Conservation (phyloP, 208 protist species). For the Leishmania mexicana region DNA sequence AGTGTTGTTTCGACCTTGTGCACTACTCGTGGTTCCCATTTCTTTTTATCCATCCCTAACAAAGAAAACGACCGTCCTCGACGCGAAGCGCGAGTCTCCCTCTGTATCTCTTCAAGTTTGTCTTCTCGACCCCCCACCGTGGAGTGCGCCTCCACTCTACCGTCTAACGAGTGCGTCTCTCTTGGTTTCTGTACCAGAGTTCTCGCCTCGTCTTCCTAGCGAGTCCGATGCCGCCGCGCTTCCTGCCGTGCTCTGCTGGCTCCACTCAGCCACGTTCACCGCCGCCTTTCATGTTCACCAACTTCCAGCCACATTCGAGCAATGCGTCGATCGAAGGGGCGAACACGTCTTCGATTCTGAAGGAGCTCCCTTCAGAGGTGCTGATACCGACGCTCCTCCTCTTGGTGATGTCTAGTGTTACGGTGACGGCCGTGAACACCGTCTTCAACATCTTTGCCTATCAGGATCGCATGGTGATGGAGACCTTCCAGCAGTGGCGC, state of each 20-base stretch:
- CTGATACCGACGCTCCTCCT: constrained; percentile 49
- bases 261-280: too few relatives aligned
- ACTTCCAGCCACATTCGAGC: neutral
- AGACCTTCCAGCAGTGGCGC: constrained; percentile 37
- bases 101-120: neutral
- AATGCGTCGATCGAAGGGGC: neutral
- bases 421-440: constrained; percentile 31
- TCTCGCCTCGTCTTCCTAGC: neutral
- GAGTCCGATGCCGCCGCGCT: neutral
- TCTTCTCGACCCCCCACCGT: neutral
- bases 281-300: neutral
- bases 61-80: neutral
- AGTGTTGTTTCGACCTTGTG: neutral
- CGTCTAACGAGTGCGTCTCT: neutral
- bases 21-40: neutral
- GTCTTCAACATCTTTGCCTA: constrained; percentile 41
- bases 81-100: neutral
- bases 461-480: constrained; percentile 10
- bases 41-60: neutral
- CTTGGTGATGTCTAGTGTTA: constrained; percentile 41
- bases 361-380: constrained; percentile 25
- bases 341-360: constrained; percentile 8
- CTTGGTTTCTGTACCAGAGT: neutral
- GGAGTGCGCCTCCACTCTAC: neutral
- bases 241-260: neutral